These are phyloP conservation scores for Picea abies DNA, from an alignment of 83 land plant species.

Conservation along the genomic window DNA sequence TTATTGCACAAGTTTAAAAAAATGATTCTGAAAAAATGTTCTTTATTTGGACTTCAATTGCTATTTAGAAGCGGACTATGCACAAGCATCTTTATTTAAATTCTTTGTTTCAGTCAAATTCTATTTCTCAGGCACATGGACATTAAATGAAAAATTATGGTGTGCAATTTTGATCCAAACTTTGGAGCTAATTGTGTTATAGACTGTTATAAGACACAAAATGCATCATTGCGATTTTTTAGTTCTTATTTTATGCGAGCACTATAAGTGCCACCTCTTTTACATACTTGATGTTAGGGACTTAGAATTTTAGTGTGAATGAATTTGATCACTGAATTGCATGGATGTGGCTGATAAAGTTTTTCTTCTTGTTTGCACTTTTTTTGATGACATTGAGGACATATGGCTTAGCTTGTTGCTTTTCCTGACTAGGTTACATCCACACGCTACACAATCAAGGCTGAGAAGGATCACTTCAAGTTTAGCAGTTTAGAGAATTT, in stretches of 20 bases:
- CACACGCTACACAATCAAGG: slow-evolving; percentile 71
- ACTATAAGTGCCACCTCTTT: background rate
- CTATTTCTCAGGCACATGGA: background rate
- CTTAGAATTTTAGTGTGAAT: background rate
- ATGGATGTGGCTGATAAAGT: background rate
- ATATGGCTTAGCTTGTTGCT: background rate
- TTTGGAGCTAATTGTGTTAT: background rate
- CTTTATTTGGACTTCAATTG: background rate
- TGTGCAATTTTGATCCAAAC: too few relatives aligned
- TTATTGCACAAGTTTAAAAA: too few relatives aligned
- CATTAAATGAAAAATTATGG: background rate
- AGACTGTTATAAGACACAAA: background rate
- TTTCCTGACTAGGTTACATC: slow-evolving; percentile 73
- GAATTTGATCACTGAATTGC: background rate
- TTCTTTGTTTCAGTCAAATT: background rate
- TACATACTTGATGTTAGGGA: background rate
- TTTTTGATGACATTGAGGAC: background rate
- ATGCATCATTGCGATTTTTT: too few relatives aligned
- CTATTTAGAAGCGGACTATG: background rate
- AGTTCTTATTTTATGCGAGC: background rate
- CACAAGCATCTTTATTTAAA: background rate
- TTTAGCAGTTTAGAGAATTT: slow-evolving; percentile 74
- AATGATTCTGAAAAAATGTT: background rate
- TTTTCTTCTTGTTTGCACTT: background rate
- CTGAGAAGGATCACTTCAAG: slow-evolving; percentile 78